phyloP scores from a whole-genome alignment of 2,329 filamentous ascomycete genomes.

The Ophiostoma sp. region DNA sequence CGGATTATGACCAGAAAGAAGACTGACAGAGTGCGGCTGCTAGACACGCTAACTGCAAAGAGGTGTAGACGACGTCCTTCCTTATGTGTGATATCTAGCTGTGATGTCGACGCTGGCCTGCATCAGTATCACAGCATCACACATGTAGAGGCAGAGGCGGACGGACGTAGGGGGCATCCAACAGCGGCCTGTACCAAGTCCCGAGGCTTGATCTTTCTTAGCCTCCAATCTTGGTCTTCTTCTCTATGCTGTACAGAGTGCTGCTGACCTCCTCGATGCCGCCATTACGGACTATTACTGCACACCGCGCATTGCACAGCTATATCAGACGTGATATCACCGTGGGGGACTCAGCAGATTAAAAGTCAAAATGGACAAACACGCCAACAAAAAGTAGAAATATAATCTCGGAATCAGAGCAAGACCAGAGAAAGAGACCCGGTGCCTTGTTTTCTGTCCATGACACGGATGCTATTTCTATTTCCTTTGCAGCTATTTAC shows the following conservation, averaged over 20 bases:
- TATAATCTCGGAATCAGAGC: background rate
- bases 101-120: background rate
- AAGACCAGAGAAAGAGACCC: background rate
- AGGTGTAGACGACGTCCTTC: background rate
- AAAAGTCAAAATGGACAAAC: background rate
- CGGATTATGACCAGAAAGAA: background rate
- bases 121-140: background rate
- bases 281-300: background rate
- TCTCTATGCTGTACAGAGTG: too few relatives aligned
- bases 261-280: background rate
- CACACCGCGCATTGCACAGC: background rate
- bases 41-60: background rate
- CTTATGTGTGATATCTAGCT: background rate
- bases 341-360: constrained; percentile 1
- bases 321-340: constrained; percentile 9
- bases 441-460: constrained; percentile 6
- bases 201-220: background rate
- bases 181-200: too few relatives aligned
- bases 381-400: background rate
- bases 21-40: background rate
- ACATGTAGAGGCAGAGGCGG: background rate
- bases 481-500: background rate
- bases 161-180: too few relatives aligned
- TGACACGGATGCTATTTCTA: constrained; percentile 3
- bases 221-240: background rate